A percentile compares a stretch with the other conserved stretches of the same genome.
Evolutionary conservation across 2,329 filamentous ascomycete species (phyloP).

Genomic region (Aureobasidium musti): DNA sequence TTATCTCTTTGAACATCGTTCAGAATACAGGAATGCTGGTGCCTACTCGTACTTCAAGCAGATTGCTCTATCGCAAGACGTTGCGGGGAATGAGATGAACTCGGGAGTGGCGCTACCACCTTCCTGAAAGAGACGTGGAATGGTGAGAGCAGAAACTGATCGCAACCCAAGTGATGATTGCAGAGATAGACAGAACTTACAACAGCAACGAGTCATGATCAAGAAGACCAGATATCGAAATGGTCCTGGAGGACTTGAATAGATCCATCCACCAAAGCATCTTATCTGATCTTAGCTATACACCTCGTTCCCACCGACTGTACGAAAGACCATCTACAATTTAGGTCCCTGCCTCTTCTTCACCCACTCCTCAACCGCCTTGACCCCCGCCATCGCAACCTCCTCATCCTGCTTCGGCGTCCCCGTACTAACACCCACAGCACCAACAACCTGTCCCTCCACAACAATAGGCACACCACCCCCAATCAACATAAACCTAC

Average conservation of each 20-base stretch:
- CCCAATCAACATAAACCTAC: conserved; percentile 57
- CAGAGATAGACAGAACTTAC: background rate
- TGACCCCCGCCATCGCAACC: conserved; percentile 55
- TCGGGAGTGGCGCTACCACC: background rate
- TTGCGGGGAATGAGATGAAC: background rate
- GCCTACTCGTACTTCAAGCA: background rate
- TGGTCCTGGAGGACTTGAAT: background rate
- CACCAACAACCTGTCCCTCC: conserved; percentile 55
- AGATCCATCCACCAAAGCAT: background rate
- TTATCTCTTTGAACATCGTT: no score
- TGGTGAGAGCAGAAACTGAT: background rate
- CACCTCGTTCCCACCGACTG: background rate
- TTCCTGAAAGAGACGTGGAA: background rate
- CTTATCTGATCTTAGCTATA: background rate
- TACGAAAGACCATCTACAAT: conserved; percentile 35
- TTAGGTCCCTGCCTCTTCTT: conserved; percentile 44
- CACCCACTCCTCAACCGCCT: conserved; percentile 48
- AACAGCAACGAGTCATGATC: background rate
- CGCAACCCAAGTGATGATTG: background rate
- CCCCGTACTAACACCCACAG: conserved; percentile 58
- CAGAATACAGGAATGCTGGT: background rate
- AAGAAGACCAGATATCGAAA: background rate
- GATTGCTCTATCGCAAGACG: background rate
- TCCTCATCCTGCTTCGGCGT: conserved; percentile 58
- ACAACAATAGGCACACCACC: conserved; percentile 56